phyloP scores from a whole-genome alignment of 176 grass and related monocot species.

The Carex littledalei region DNA sequence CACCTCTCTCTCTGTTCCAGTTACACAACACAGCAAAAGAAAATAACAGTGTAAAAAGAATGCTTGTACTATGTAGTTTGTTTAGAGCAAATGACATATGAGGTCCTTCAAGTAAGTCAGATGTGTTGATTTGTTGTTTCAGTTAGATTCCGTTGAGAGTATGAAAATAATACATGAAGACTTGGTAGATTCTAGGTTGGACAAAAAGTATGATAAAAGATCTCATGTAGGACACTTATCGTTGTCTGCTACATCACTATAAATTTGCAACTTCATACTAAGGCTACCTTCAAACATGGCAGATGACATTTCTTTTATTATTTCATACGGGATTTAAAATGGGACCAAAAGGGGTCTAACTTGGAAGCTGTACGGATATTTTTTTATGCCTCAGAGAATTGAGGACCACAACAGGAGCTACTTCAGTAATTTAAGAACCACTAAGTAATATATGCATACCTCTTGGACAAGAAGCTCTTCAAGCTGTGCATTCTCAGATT shows the following conservation, averaged over 20 bases:
- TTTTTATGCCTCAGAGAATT: neutral
- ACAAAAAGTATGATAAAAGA: neutral
- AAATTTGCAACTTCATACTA: neutral
- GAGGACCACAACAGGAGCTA: neutral
- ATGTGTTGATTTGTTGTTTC: neutral
- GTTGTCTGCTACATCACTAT: neutral
- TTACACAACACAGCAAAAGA: conserved; percentile 13
- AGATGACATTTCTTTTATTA: neutral
- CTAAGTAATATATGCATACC: conserved; percentile 30
- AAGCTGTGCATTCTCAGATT: conserved; percentile 93
- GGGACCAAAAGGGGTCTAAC: neutral
- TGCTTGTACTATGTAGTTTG: neutral
- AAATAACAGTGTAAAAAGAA: neutral
- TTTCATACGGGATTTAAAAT: neutral
- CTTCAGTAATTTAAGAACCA: neutral
- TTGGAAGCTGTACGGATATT: neutral
- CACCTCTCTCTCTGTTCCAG: conserved; percentile 72
- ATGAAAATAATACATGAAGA: neutral
- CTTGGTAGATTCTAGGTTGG: neutral
- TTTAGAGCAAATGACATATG: conserved; percentile 1
- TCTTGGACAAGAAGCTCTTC: conserved; percentile 96
- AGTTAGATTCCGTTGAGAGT: neutral
- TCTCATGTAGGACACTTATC: neutral
- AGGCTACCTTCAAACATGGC: neutral
- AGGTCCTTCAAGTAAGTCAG: neutral